Percentiles rank a stretch among this genome's conserved stretches.
phyloP scores from a whole-genome alignment of 2,329 filamentous ascomycete genomes.

The Hymenoscyphus fructigenus region DNA sequence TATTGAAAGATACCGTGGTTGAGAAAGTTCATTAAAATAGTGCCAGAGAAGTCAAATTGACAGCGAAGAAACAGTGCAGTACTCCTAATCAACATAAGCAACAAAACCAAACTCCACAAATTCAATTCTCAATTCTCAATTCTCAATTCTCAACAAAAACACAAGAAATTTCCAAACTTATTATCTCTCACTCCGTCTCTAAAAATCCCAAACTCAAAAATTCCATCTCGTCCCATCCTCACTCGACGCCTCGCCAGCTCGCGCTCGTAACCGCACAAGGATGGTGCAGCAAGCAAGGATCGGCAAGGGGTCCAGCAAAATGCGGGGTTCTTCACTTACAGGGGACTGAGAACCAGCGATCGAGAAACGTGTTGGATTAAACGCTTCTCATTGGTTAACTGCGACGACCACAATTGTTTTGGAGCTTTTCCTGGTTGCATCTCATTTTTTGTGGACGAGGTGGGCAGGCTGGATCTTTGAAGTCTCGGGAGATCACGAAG shows the following conservation, averaged over 20 bases:
- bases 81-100: too few relatives aligned
- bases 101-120: too few relatives aligned
- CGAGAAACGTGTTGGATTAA: background rate
- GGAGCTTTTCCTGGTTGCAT: too few relatives aligned
- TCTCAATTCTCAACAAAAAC: too few relatives aligned
- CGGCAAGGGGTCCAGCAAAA: background rate
- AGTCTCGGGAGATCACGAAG: too few relatives aligned
- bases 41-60: too few relatives aligned
- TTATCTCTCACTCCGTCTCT: too few relatives aligned
- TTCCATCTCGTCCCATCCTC: background rate
- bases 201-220: background rate
- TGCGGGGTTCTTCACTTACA: background rate
- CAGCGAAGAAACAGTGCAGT: background rate
- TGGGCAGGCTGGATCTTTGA: too few relatives aligned
- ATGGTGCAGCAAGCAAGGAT: background rate
- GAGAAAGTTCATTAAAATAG: too few relatives aligned
- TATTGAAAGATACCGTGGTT: too few relatives aligned
- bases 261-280: background rate
- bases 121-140: too few relatives aligned
- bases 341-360: background rate
- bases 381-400: background rate
- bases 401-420: background rate
- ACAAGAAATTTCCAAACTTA: background rate
- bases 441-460: too few relatives aligned
- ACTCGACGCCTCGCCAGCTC: background rate